phyloP scores from a whole-genome alignment of 768 basidiomycete species.

The Amanita thiersii region DNA sequence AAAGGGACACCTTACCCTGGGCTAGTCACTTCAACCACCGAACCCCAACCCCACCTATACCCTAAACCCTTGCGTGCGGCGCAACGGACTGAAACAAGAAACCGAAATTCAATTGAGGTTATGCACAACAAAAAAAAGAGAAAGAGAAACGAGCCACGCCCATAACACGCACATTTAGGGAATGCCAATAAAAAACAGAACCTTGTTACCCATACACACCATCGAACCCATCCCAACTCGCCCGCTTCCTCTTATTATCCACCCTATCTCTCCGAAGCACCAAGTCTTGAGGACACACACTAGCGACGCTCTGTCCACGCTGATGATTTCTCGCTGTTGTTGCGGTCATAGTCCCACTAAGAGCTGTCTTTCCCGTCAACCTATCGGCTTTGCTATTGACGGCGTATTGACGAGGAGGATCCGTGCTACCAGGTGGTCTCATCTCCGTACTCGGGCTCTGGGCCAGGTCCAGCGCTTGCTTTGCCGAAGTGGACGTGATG shows the following conservation, averaged over 20 bases:
- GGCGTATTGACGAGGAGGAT: conserved; percentile 4
- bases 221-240: conserved; percentile 29
- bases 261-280: conserved; percentile 16
- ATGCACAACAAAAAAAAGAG: background rate
- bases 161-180: conserved; percentile 2
- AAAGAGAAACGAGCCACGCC: conserved; percentile 2
- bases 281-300: conserved; percentile 29
- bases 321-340: conserved; percentile 18
- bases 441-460: conserved; percentile 9
- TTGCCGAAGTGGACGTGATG: conserved; percentile 3
- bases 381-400: conserved; percentile 3
- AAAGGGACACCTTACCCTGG: no score
- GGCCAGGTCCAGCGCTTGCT: conserved; percentile 34
- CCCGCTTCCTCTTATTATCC: conserved; percentile 30
- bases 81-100: background rate
- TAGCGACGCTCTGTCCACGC: conserved; percentile 26
- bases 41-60: background rate
- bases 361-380: background rate
- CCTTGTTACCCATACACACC: conserved; percentile 9
- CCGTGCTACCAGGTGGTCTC: conserved; percentile 9
- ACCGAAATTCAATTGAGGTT: conserved; percentile 1
- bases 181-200: background rate
- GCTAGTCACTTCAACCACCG: no score
- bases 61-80: conserved; percentile 5
- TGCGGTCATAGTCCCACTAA: background rate